Evolutionary conservation across 495 filamentous ascomycete genomes (phyloP), one percentile per base, ranked within the genome.

Genomic region (Xylaria grammica): DNA sequence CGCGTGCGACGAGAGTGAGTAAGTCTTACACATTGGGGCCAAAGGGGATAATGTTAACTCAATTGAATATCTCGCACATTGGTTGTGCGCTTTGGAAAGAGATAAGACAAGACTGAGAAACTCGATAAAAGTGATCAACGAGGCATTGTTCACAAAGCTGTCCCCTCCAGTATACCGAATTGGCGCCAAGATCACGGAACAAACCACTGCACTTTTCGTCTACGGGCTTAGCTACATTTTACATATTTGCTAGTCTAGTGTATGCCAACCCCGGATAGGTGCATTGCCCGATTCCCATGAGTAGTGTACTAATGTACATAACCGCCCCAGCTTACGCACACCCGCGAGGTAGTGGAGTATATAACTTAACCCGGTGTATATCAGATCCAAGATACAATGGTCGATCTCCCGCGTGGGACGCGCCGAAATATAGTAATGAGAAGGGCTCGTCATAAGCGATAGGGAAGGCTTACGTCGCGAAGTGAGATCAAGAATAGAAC

Each of bases 211-310:
- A 45, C 6, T 45, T 4, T 20, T 29, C 38, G 54, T 57, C 8
- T 57, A 26, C 54, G 11, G 54, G 54, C 38, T 42, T 57, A 57
- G 54, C 54, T 45, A 26, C 54, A 44, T 6, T 17, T 17, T 42
- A 17, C 54, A 36, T 45, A 29, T 44, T 17, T 38, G 36, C 36
- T n/a, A n/a, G n/a, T n/a, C n/a, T n/a, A n/a, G n/a, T n/a, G n/a
- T 53, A 19, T 36, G 34, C 11, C 34, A 11, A 36, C 34, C 40
- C 40, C 17, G 17, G 40, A 44, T 56, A 26, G 27, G 4, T 36
- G 6, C 34, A 36, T 6, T 56, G 22, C 53, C 53, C 53, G 52
- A 40, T 20, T 53, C n/a, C 50, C 29, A n/a, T 6, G n/a, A n/a
- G 29, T 36, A 36, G 32, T 11, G 4, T 36, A 4, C 32, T 4